phyloP scores from a whole-genome alignment of 345 rosid species.

The Physaria fendleri region DNA sequence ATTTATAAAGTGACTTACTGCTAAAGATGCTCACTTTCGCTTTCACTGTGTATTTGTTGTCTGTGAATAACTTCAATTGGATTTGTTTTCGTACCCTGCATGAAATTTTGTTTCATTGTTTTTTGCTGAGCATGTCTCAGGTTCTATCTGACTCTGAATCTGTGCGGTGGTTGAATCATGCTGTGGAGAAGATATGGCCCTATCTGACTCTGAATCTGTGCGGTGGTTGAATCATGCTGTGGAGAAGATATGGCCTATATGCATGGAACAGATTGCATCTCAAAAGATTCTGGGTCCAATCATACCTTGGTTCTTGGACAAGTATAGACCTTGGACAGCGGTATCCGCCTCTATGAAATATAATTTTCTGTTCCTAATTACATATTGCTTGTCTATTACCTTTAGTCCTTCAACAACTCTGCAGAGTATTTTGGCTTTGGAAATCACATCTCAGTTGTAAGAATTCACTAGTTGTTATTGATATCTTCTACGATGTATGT shows the following conservation, averaged over 20 bases:
- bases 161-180: conserved; percentile 87
- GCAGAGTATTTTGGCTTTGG: neutral
- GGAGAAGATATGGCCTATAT: too few species aligned
- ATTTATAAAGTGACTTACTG: neutral
- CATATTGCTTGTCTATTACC: neutral
- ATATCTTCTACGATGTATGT: conserved; percentile 8
- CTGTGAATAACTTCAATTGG: neutral
- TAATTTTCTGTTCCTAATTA: neutral
- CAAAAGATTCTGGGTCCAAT: conserved; percentile 87
- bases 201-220: too few species aligned
- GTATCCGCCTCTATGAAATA: conserved; percentile 36
- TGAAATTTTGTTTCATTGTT: neutral
- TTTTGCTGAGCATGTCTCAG: conserved; percentile 24
- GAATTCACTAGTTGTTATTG: too few species aligned
- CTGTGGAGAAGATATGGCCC: conserved; percentile 91
- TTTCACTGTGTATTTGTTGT: neutral
- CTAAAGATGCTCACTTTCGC: neutral
- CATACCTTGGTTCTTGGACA: conserved; percentile 94
- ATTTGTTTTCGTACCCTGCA: neutral
- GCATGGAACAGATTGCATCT: conserved; percentile 84
- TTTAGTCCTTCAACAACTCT: too few species aligned
- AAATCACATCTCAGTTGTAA: neutral
- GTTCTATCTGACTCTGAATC: conserved; percentile 85
- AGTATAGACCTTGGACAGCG: too few species aligned
- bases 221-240: too few species aligned